Evolutionary conservation across 2,329 filamentous ascomycete species (phyloP).

Genomic region (Juglanconis oblonga): DNA sequence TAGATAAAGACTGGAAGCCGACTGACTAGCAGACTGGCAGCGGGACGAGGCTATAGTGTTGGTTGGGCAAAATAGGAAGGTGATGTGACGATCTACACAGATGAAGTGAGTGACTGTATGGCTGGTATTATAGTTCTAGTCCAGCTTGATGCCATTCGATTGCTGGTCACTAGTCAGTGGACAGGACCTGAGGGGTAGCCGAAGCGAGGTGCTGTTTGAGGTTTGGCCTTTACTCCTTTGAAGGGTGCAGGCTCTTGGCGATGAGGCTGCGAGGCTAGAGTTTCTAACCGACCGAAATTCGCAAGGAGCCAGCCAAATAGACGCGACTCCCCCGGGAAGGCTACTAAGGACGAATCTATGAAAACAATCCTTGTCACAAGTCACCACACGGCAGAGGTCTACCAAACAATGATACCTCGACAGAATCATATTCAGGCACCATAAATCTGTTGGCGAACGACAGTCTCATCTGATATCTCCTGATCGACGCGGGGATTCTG

Average conservation of each 20-base stretch:
- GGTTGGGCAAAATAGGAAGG: background rate
- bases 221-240: constrained; percentile 4
- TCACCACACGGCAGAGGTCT: background rate
- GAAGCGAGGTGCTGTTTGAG: constrained; percentile 9
- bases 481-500: background rate
- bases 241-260: background rate
- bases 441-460: background rate
- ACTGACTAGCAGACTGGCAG: constrained; percentile 2
- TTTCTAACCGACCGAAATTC: background rate
- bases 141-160: no score
- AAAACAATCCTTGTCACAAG: background rate
- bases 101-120: background rate
- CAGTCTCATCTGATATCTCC: background rate
- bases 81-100: background rate
- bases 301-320: background rate
- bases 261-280: background rate
- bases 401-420: no score
- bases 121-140: constrained; percentile 2
- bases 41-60: background rate
- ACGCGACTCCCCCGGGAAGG: background rate
- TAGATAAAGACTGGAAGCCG: constrained; percentile 8
- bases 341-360: background rate
- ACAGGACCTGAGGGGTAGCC: background rate
- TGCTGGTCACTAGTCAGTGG: background rate
- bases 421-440: background rate